Conservation (phyloP, 345 rosid genomes). For the Salix caprea region DNA sequence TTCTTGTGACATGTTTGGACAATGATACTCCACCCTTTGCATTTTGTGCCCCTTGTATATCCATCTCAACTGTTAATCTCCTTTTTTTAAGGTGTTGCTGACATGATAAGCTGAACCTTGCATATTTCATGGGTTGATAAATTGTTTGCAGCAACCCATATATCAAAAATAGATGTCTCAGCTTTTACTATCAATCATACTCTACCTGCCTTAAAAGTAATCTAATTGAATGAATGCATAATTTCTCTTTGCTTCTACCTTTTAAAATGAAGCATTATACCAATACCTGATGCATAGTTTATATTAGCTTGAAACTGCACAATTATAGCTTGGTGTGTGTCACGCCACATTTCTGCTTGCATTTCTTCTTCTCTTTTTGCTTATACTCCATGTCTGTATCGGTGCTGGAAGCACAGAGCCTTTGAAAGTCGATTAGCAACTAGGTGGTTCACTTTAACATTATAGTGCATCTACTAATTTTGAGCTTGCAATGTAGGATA, state of each 20-base stretch:
- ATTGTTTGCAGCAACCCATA: not conserved
- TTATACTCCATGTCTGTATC: not conserved
- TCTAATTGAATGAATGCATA: not conserved
- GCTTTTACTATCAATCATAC: not conserved
- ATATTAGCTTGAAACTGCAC: not conserved
- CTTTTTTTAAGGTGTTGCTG: not conserved
- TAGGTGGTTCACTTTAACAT: not conserved
- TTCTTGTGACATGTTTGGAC: not conserved
- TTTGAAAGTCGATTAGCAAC: not conserved
- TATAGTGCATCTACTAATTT: not conserved
- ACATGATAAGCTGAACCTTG: not conserved
- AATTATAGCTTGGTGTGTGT: not conserved
- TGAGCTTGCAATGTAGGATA: not conserved
- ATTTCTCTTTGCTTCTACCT: not conserved
- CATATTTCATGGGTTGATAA: not conserved
- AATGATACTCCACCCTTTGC: not conserved
- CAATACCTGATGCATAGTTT: not conserved
- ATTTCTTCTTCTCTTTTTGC: not conserved
- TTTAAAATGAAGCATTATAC: not conserved
- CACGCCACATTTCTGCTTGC: not conserved
- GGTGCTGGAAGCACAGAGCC: not conserved
- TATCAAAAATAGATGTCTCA: not conserved
- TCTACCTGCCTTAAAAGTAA: not conserved
- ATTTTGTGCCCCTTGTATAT: not conserved
- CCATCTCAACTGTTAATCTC: not conserved